Evolutionary conservation across 148 eudicot species (phyloP).

Genomic region (Tetragonia tetragonoides): DNA sequence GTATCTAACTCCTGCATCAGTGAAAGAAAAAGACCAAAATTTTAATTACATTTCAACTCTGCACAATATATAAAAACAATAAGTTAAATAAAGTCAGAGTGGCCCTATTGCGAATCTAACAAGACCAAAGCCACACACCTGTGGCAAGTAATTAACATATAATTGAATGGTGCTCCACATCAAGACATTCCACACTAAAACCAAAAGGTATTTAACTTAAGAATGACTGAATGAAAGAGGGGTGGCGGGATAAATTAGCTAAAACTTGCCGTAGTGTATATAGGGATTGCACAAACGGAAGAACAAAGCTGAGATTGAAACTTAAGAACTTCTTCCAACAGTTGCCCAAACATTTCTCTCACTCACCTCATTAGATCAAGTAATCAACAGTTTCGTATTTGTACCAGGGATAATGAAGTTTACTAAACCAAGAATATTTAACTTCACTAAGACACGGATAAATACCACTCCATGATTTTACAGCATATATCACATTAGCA

Average conservation of each 20-base stretch:
- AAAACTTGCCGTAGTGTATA: too few relatives aligned
- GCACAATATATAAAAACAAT: neutral
- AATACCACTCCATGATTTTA: neutral
- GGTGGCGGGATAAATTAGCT: too few relatives aligned
- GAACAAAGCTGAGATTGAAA: too few relatives aligned
- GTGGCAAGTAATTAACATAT: too few relatives aligned
- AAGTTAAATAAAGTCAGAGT: neutral
- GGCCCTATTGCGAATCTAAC: neutral
- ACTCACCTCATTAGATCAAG: neutral
- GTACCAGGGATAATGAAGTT: neutral
- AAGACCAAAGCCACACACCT: neutral
- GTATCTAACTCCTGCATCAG: constrained; percentile 79
- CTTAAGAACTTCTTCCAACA: neutral
- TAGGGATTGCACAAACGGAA: too few relatives aligned
- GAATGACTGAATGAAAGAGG: too few relatives aligned
- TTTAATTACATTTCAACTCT: neutral
- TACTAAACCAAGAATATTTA: neutral
- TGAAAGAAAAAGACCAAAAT: constrained; percentile 4
- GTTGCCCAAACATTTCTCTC: neutral
- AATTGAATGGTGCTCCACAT: too few relatives aligned
- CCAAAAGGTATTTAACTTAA: too few relatives aligned
- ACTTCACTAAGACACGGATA: neutral
- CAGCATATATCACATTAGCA: neutral
- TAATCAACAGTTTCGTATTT: neutral
- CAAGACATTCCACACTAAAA: too few relatives aligned